phyloP scores from a whole-genome alignment of 495 filamentous ascomycete genomes.

The Aspergillus coremiiformis region DNA sequence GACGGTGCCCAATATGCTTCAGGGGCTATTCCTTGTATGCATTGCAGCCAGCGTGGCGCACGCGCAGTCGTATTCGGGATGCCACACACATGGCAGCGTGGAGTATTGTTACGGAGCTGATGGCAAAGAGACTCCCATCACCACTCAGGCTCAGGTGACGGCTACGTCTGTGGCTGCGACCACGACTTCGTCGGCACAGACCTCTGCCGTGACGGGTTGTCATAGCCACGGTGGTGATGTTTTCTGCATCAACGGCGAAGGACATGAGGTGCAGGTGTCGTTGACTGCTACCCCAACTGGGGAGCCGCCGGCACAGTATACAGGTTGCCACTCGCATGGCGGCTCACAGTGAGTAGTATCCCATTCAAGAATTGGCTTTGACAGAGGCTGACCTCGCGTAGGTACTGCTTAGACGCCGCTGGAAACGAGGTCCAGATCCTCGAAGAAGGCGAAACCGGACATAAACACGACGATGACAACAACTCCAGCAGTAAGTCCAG shows the following conservation, averaged over 20 bases:
- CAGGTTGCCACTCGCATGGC: conserved; percentile 45
- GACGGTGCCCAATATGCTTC: background rate
- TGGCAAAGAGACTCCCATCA: conserved; percentile 20
- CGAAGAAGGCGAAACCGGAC: conserved; percentile 21
- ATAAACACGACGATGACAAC: conserved; percentile 2
- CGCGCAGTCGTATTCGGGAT: conserved; percentile 6
- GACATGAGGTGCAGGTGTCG: conserved; percentile 35
- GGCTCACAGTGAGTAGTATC: conserved; percentile 36
- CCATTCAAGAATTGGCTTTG: background rate
- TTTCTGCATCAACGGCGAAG: conserved; percentile 34
- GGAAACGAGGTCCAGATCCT: conserved; percentile 42
- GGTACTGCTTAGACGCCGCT: conserved; percentile 41
- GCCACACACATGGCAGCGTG: conserved; percentile 7
- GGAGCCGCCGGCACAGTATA: conserved; percentile 40
- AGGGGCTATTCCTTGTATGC: background rate
- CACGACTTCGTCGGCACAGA: conserved; percentile 14
- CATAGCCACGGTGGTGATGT: conserved; percentile 32
- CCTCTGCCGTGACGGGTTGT: conserved; percentile 33
- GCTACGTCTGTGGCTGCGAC: conserved; percentile 1
- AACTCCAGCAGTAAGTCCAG: conserved; percentile 12
- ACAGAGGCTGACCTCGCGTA: conserved; percentile 4
- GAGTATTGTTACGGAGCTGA: conserved; percentile 22
- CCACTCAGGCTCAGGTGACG: conserved; percentile 8
- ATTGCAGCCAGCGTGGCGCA: background rate
- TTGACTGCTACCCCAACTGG: conserved; percentile 35